Conservation (phyloP, 2,329 filamentous ascomycete species). For the Pseudocercospora fijiensis region DNA sequence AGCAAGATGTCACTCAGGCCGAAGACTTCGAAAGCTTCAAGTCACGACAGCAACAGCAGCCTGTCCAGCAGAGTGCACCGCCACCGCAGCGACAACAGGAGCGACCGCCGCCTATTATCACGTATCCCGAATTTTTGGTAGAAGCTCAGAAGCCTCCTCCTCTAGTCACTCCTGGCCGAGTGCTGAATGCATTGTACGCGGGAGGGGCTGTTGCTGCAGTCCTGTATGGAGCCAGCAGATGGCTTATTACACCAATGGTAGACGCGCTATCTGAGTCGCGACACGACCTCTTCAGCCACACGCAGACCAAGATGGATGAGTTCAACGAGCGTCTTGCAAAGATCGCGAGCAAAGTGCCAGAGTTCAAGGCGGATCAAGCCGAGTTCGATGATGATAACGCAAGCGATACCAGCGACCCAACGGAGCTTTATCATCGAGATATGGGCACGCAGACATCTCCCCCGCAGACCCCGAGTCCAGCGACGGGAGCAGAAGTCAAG, state of each 20-base stretch:
- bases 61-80: conserved; percentile 9
- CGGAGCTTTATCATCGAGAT: conserved; percentile 78
- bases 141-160: conserved; percentile 59
- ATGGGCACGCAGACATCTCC: conserved; percentile 74
- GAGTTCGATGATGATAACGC: conserved; percentile 49
- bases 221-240: conserved; percentile 70
- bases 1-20: conserved; percentile 21
- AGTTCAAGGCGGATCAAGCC: conserved; percentile 28
- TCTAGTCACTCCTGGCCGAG: conserved; percentile 56
- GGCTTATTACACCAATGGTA: conserved; percentile 64
- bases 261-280: conserved; percentile 54
- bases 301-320: conserved; percentile 52
- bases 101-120: conserved; percentile 60
- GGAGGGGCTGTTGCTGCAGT: conserved; percentile 56
- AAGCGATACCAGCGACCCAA: conserved; percentile 60
- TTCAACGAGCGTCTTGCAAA: conserved; percentile 56
- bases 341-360: conserved; percentile 33
- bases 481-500: conserved; percentile 23
- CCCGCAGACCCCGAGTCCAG: conserved; percentile 45
- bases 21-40: conserved; percentile 33
- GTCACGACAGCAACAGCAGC: conserved; percentile 29
- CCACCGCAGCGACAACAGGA: conserved; percentile 29
- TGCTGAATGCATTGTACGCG: conserved; percentile 58
- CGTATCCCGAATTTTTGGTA: conserved; percentile 65
- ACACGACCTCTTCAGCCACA: conserved; percentile 57